Evolutionary conservation across 1,139 yeast species (phyloP).

Genomic region (Yamadazyma sp.): DNA sequence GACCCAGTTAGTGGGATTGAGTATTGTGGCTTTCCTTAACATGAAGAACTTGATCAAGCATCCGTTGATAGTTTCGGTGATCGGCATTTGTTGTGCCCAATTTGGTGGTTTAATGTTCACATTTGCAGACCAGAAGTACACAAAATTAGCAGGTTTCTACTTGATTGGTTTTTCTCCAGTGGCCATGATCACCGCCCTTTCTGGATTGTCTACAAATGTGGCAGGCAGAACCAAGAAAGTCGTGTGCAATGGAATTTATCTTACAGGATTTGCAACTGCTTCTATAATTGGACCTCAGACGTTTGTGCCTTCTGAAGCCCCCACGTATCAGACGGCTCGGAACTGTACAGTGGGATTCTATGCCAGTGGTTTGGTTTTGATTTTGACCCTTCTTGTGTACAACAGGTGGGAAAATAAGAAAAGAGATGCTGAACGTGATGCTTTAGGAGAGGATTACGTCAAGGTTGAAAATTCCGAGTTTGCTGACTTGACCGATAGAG

Average conservation of each 20-base stretch:
- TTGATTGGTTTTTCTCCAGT: slow-evolving; percentile 8
- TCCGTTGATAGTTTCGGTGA: slow-evolving; percentile 11
- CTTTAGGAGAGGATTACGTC: slow-evolving; percentile 15
- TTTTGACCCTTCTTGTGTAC: slow-evolving; percentile 7
- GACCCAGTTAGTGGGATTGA: slow-evolving; percentile 31
- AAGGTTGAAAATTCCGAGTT: slow-evolving; percentile 14
- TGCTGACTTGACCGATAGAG: slow-evolving; percentile 17
- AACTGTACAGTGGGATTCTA: slow-evolving; percentile 8
- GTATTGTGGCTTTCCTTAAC: slow-evolving; percentile 10
- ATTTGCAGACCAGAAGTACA: slow-evolving; percentile 31
- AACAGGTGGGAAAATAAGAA: slow-evolving; percentile 11
- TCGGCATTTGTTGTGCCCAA: slow-evolving; percentile 9
- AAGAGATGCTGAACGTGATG: slow-evolving; percentile 21
- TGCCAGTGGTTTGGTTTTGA: slow-evolving; percentile 22
- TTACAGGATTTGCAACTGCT: slow-evolving; percentile 57
- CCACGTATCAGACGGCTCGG: slow-evolving; percentile 18
- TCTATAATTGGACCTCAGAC: slow-evolving; percentile 27
- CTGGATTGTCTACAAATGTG: slow-evolving; percentile 18
- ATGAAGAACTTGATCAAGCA: slow-evolving; percentile 12
- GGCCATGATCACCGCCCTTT: slow-evolving; percentile 11
- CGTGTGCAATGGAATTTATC: slow-evolving; percentile 15
- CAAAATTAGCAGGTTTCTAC: slow-evolving; percentile 9
- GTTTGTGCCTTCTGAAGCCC: slow-evolving; percentile 23
- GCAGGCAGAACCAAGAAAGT: slow-evolving; percentile 26
- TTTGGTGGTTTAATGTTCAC: slow-evolving; percentile 14